Evolutionary conservation across 169 alveolate species (phyloP).

Genomic region (Plasmodium adleri): DNA sequence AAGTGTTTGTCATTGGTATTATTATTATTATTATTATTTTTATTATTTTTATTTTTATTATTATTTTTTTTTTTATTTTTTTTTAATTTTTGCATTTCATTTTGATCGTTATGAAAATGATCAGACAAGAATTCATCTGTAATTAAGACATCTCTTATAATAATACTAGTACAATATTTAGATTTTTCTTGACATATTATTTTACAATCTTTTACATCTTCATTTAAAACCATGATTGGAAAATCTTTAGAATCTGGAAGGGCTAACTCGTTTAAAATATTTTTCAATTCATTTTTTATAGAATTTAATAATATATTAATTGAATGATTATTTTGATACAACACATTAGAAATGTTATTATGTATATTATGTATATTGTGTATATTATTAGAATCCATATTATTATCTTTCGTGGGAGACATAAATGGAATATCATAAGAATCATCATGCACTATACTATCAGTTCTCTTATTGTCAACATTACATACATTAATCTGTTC

Average conservation of each 20-base stretch:
- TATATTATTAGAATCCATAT: background rate
- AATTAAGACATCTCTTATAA: slow-evolving; percentile 58
- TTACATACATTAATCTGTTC: background rate
- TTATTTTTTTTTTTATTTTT: slow-evolving; percentile 4
- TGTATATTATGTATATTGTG: background rate
- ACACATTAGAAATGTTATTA: background rate
- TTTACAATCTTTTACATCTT: slow-evolving; percentile 56
- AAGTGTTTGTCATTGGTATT: too few relatives aligned
- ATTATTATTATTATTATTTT: background rate
- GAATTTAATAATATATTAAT: slow-evolving; percentile 37
- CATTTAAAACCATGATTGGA: slow-evolving; percentile 74
- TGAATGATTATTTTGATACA: slow-evolving; percentile 30
- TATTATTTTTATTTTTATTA: background rate
- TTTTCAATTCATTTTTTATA: slow-evolving; percentile 37
- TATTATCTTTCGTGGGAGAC: background rate
- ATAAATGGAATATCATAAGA: slow-evolving; percentile 2
- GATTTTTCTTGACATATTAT: slow-evolving; percentile 49
- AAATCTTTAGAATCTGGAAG: slow-evolving; percentile 59
- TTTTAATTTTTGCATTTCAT: slow-evolving; percentile 11
- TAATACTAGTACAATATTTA: slow-evolving; percentile 21
- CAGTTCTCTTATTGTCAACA: background rate
- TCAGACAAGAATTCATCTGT: slow-evolving; percentile 62
- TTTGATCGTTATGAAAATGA: slow-evolving; percentile 7
- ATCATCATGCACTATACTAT: background rate
- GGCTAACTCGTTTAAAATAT: slow-evolving; percentile 57